These are phyloP conservation scores for Helicocarpus griseus DNA, from an alignment of 2,329 filamentous ascomycete genomes.

Conservation along the genomic window DNA sequence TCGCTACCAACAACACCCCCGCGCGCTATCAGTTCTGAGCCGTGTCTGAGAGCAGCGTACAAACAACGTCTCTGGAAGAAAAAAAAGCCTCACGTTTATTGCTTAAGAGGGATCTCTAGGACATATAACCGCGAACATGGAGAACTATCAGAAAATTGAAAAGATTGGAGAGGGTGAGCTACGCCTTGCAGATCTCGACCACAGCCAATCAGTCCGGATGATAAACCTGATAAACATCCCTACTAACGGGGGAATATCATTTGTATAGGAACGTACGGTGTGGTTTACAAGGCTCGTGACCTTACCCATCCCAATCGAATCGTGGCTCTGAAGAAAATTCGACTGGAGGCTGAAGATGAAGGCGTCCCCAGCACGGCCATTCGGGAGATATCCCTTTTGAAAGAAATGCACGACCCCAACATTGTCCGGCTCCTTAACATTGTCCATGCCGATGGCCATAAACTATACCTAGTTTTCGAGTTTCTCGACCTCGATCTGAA, in stretches of 20 bases:
- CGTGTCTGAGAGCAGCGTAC: neutral
- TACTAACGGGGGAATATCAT: neutral
- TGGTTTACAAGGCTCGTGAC: conserved; percentile 89
- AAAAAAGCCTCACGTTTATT: neutral
- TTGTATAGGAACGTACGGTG: conserved; percentile 72
- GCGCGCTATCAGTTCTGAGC: neutral
- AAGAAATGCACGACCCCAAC: conserved; percentile 88
- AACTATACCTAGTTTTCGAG: conserved; percentile 87
- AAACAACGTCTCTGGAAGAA: neutral
- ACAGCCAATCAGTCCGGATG: neutral
- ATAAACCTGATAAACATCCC: neutral
- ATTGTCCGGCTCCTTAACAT: conserved; percentile 85
- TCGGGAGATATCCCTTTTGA: conserved; percentile 85
- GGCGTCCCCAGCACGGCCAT: conserved; percentile 88
- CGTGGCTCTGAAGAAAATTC: conserved; percentile 90
- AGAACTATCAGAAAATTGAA: conserved; percentile 94
- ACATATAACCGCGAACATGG: conserved; percentile 48
- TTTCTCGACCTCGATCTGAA: conserved; percentile 87
- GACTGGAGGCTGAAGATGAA: conserved; percentile 89
- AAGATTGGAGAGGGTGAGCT: conserved; percentile 85
- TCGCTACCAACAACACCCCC: neutral
- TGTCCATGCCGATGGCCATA: conserved; percentile 87
- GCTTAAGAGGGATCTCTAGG: neutral
- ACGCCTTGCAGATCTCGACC: neutral
- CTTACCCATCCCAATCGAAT: conserved; percentile 73